Evolutionary conservation across 345 rosid species (phyloP), one percentile per base, ranked within the genome.

Genomic region (Bruguiera parviflora): DNA sequence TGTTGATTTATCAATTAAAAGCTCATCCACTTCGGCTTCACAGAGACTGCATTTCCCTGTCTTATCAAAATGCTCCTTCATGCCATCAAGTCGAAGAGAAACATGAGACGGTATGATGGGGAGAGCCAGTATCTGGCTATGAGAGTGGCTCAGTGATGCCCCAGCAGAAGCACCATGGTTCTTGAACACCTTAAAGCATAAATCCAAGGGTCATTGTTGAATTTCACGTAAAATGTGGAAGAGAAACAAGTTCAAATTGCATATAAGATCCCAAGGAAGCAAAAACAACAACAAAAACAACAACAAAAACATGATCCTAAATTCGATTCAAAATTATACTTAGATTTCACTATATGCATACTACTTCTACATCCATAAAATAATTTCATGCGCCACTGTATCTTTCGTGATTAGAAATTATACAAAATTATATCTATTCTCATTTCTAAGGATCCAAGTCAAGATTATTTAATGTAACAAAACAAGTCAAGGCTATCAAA

Each of bases 151-250:
- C 85, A 90, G 47, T 18, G 99, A 92, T 58, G 96, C 99, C 72
- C 98, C 94, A 20, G 99, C 97, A n/a, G 94, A 88, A 11, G 91
- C 90, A 28, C 96, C 89, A 47, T 90, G 86, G 83, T 92, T 95
- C 96, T 95, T 92, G 71, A 95, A 95, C 51, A 95, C 92, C 99
- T 95, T 64, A 20, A 39, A 35, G 51, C 59, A 79, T 49, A 63
- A 72, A 51, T 61, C 61, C 32, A 71, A 58, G 39, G 51, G 19
- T 22, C 19, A 37, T 6, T 58, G 61, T 61, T 67, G 25, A 46
- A 53, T 22, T 46, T 13, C 52, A 65, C 16, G 52, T 24, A 10
- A 58, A 24, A 5, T 47, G 18, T 49, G 39, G 5, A n/a, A 53
- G 31, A 27, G 55, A 71, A 28, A 63, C 16, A 27, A 63, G 43